phyloP scores from a whole-genome alignment of 495 filamentous ascomycete species.

The Hyaloscypha finlandica region DNA sequence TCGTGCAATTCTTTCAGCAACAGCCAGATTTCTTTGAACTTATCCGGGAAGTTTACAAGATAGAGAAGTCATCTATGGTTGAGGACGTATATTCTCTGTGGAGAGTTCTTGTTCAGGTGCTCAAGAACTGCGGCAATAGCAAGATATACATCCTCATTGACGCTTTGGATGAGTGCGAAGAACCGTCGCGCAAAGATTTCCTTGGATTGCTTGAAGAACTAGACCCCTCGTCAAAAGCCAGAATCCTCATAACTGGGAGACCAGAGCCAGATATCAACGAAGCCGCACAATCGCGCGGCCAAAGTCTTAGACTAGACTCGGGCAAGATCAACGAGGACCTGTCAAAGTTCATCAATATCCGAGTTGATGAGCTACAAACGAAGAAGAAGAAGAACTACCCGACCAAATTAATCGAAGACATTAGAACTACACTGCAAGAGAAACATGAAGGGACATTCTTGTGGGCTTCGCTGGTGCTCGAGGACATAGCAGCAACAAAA shows the following conservation, averaged over 20 bases:
- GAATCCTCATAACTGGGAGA: background rate
- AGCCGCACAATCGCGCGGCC: background rate
- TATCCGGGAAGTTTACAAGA: background rate
- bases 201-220: background rate
- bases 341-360: slow-evolving; percentile 37
- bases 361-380: slow-evolving; percentile 41
- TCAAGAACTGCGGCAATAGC: background rate
- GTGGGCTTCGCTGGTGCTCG: background rate
- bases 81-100: background rate
- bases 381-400: slow-evolving; percentile 30
- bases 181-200: background rate
- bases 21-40: background rate
- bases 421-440: background rate
- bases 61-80: background rate
- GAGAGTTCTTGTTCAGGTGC: background rate
- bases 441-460: background rate
- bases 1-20: slow-evolving; percentile 20
- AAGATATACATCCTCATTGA: background rate
- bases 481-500: background rate
- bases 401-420: slow-evolving; percentile 21
- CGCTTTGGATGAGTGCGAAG: slow-evolving; percentile 2
- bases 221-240: background rate
- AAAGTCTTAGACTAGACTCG: slow-evolving; percentile 29
- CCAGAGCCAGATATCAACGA: background rate
- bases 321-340: slow-evolving; percentile 36